phyloP scores from a whole-genome alignment of 371 early-diverging fungal genomes.

The Mucor sp. region DNA sequence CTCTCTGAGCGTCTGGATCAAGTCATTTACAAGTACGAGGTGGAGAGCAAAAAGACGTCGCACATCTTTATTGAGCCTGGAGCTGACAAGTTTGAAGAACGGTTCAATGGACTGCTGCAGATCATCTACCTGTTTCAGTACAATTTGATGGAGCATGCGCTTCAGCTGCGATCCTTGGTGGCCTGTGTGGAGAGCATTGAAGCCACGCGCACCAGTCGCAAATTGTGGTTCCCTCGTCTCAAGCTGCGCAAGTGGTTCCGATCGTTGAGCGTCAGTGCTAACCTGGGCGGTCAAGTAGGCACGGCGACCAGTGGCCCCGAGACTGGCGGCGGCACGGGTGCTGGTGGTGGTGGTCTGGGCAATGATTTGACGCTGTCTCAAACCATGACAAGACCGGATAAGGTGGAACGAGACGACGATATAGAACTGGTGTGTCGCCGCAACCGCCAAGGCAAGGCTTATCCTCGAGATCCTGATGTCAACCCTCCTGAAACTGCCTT shows the following conservation, averaged over 20 bases:
- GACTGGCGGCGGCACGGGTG: neutral
- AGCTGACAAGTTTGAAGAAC: conserved; percentile 4
- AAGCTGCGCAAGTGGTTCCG: conserved; percentile 31
- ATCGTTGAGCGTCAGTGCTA: conserved; percentile 17
- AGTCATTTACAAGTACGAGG: conserved; percentile 10
- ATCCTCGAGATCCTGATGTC: conserved; percentile 45
- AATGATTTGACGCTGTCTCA: conserved; percentile 13
- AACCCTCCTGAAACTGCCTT: conserved; percentile 32
- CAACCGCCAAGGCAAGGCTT: conserved; percentile 9
- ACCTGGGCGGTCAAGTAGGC: conserved; percentile 19
- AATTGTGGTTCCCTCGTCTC: conserved; percentile 29
- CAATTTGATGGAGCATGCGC: conserved; percentile 27
- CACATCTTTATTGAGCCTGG: conserved; percentile 3
- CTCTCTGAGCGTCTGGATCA: conserved; percentile 6
- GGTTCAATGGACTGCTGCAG: conserved; percentile 7
- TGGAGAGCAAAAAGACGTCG: neutral
- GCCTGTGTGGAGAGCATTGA: conserved; percentile 25
- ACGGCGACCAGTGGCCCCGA: neutral
- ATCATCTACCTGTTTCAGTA: conserved; percentile 22
- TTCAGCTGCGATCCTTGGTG: conserved; percentile 10
- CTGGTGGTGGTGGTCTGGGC: neutral
- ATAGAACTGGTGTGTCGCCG: neutral
- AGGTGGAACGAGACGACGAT: neutral
- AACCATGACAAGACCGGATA: conserved; percentile 13
- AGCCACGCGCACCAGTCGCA: conserved; percentile 9